These are phyloP conservation scores for Cryptosporidium sp. DNA, from an alignment of 169 alveolate species.

Conservation along the genomic window DNA sequence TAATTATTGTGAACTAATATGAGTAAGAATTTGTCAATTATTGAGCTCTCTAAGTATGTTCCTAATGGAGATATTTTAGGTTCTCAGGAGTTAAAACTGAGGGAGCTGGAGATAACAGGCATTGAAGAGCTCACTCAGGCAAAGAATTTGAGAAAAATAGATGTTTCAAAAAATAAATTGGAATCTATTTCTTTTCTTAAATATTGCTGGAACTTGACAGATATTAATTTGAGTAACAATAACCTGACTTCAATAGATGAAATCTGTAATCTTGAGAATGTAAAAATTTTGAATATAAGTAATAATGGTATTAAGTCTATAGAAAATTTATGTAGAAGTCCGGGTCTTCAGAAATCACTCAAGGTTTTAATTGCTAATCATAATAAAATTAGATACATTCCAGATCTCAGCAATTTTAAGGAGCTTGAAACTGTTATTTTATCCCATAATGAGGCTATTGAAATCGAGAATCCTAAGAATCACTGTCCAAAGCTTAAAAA, in stretches of 20 bases:
- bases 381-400: slow-evolving; percentile 44
- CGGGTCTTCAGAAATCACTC: slow-evolving; percentile 34
- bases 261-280: slow-evolving; percentile 29
- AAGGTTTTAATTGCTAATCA: slow-evolving; percentile 68
- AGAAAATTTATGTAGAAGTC: slow-evolving; percentile 26
- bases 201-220: slow-evolving; percentile 67
- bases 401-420: slow-evolving; percentile 54
- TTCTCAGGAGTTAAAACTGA: slow-evolving; percentile 17
- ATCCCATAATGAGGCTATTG: slow-evolving; percentile 34
- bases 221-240: slow-evolving; percentile 57
- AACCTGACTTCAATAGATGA: slow-evolving; percentile 18
- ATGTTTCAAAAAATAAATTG: slow-evolving; percentile 42
- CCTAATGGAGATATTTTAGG: slow-evolving; percentile 59
- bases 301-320: slow-evolving; percentile 43
- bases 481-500: slow-evolving; percentile 41
- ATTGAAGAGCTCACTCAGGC: slow-evolving; percentile 63
- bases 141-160: slow-evolving; percentile 43
- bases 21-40: background rate
- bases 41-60: slow-evolving; percentile 36
- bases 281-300: slow-evolving; percentile 44
- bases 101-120: slow-evolving; percentile 1
- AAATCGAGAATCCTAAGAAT: slow-evolving; percentile 37
- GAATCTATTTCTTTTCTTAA: slow-evolving; percentile 15
- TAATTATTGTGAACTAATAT: background rate
- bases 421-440: slow-evolving; percentile 48